Base-by-base conservation (phyloP, 352 stramenopile species). In the Pythium aristosporum region DNA sequence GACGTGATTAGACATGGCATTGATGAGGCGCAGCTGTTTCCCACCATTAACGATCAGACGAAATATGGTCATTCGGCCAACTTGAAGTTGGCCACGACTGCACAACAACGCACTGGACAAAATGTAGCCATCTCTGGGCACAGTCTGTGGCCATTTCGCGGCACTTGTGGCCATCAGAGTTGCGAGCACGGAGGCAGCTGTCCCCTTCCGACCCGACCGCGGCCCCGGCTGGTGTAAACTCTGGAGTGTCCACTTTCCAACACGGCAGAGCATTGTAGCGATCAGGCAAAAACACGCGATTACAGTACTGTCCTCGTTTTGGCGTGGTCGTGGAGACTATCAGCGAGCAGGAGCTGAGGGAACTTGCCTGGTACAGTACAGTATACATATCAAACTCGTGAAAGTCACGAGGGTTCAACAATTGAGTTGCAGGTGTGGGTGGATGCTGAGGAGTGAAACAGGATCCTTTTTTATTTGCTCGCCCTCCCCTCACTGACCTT, bases 391-490 rank as follows among this genome's bases (percentile, higher is more conserved):
- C 25, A 28, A 28, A 28, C 25, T 28, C 25, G 25, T 28, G 25
- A 4, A 28, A 4, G 2, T 28, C 4, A 28, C 25, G 25, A 28
- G 25, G 4, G 25, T 28, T 28, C 25, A 28, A 28, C 25, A 28
- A 28, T 28, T 28, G 4, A 4, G 25, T 28, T 28, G 25, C 25
- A 28, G 25, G 25, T 28, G 25, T 28, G n/a, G n/a, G 25, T 4
- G 2, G 52, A 42, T 51, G 52, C 53, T 51, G 9, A 60, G 23
- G 53, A 12, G 23, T 23, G 39, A 51, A 32, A 16, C 9, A 16
- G 34, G 57, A 44, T 57, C 47, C 50, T 57, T 57, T 57, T 57
- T 57, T 47, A 57, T 64, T 57, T 57, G 57, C 57, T 63, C 42
- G 57, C 49, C 30, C 56, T 64, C 37, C 55, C 49, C 34, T 16